phyloP scores from a whole-genome alignment of 306 rosid genomes.

The Cercis canadensis region DNA sequence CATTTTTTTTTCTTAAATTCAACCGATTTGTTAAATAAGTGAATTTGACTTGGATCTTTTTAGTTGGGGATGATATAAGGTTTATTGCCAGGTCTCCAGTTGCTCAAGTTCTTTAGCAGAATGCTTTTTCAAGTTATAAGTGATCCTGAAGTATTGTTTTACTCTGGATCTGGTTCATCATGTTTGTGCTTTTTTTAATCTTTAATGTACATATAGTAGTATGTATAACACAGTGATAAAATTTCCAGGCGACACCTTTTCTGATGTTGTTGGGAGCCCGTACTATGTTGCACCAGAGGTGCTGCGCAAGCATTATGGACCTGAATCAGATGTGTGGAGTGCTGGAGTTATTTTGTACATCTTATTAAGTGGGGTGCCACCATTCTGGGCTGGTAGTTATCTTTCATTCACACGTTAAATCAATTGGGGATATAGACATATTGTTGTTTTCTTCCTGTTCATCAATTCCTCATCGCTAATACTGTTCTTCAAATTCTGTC shows the following conservation, averaged over 20 bases:
- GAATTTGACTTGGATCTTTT: too few relatives aligned
- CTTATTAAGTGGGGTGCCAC: slow-evolving; percentile 71
- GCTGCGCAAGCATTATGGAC: slow-evolving; percentile 67
- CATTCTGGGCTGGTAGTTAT: slow-evolving; percentile 70
- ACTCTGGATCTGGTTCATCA: neutral
- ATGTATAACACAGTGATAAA: slow-evolving; percentile 20
- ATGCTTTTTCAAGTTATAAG: neutral
- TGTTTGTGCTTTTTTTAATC: slow-evolving; percentile 15
- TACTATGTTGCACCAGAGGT: slow-evolving; percentile 76
- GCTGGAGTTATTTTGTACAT: slow-evolving; percentile 71
- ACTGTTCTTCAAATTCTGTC: slow-evolving; percentile 30
- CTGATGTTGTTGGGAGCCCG: slow-evolving; percentile 72
- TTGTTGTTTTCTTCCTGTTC: slow-evolving; percentile 29
- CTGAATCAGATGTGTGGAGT: slow-evolving; percentile 72
- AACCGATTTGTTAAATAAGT: too few relatives aligned
- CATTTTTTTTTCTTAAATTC: neutral
- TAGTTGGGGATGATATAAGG: too few relatives aligned
- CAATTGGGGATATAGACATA: slow-evolving; percentile 12
- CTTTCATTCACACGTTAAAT: slow-evolving; percentile 28
- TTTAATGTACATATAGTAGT: slow-evolving; percentile 5
- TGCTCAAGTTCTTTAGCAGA: neutral
- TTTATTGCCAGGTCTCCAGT: neutral
- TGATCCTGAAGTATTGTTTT: neutral
- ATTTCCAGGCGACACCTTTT: slow-evolving; percentile 60
- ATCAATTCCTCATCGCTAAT: slow-evolving; percentile 25